Conservation (phyloP, 2,329 filamentous ascomycete species). For the Anisogramma anomala region DNA sequence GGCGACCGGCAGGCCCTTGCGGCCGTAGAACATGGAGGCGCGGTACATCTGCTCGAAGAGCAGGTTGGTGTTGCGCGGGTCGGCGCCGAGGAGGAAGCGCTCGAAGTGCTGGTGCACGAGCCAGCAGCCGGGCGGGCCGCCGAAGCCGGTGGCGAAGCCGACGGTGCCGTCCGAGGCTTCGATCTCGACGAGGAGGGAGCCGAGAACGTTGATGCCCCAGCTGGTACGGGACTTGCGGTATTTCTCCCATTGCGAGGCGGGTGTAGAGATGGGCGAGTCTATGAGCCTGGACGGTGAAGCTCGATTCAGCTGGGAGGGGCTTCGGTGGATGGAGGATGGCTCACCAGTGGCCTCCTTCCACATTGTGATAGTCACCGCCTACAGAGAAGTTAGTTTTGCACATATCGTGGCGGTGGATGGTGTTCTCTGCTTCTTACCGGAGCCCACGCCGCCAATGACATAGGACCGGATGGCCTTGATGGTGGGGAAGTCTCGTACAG, state of each 20-base stretch:
- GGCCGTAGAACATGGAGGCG: constrained; percentile 89
- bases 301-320: neutral
- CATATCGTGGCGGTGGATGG: neutral
- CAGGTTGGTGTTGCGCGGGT: constrained; percentile 82
- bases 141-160: constrained; percentile 88
- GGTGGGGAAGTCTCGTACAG: constrained; percentile 52
- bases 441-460: constrained; percentile 52
- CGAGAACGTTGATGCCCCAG: constrained; percentile 92
- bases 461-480: constrained; percentile 67
- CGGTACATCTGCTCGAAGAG: constrained; percentile 97
- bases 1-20: constrained; percentile 80
- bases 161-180: constrained; percentile 85
- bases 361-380: constrained; percentile 87
- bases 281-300: constrained; percentile 56
- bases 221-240: constrained; percentile 80
- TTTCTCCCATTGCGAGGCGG: constrained; percentile 79
- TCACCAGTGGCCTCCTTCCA: constrained; percentile 59
- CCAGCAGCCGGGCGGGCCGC: constrained; percentile 89
- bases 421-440: constrained; percentile 29
- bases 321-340: constrained; percentile 14
- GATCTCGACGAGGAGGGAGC: constrained; percentile 83
- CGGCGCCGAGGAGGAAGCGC: constrained; percentile 77
- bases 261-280: constrained; percentile 83
- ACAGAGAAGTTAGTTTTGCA: constrained; percentile 18
- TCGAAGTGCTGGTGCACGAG: constrained; percentile 88